Evolutionary conservation across 2,329 filamentous ascomycete genomes (phyloP).

Genomic region (Daldinia sp.): DNA sequence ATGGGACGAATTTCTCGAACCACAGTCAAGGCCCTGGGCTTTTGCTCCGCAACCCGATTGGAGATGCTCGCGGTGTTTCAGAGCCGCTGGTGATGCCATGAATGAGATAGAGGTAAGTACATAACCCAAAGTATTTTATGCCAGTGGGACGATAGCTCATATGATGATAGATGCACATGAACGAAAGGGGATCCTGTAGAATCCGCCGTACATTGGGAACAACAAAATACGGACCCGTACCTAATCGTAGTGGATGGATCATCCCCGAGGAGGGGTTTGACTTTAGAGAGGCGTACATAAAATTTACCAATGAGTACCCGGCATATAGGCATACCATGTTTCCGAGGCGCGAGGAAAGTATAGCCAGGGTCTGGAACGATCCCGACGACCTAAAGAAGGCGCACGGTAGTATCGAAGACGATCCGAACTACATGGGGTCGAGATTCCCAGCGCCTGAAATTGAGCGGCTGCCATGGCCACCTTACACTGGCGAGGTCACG

Average conservation of each 20-base stretch:
- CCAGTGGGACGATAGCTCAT: background rate
- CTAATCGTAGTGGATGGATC: slow-evolving; percentile 38
- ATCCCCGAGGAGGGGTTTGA: background rate
- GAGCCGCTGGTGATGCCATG: slow-evolving; percentile 11
- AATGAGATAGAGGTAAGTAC: slow-evolving; percentile 18
- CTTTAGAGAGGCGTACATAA: slow-evolving; percentile 15
- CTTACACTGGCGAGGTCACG: slow-evolving; percentile 18
- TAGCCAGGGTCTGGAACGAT: slow-evolving; percentile 13
- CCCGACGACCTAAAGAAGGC: background rate
- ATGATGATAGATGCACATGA: slow-evolving; percentile 23
- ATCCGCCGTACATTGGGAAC: slow-evolving; percentile 30
- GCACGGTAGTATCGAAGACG: slow-evolving; percentile 17
- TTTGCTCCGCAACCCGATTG: slow-evolving; percentile 13
- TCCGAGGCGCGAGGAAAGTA: slow-evolving; percentile 6
- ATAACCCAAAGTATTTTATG: background rate
- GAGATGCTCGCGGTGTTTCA: slow-evolving; percentile 33
- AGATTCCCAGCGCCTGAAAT: background rate
- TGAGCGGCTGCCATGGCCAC: slow-evolving; percentile 31
- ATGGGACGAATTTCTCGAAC: slow-evolving; percentile 4
- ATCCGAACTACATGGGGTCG: slow-evolving; percentile 15
- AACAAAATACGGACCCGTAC: background rate
- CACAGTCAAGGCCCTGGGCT: fast-evolving
- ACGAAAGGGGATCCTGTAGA: slow-evolving; percentile 12
- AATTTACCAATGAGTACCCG: slow-evolving; percentile 23
- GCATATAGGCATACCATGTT: slow-evolving; percentile 32